phyloP scores from a whole-genome alignment of 192 early-diverging fungal genomes.

The Podila minutissima region DNA sequence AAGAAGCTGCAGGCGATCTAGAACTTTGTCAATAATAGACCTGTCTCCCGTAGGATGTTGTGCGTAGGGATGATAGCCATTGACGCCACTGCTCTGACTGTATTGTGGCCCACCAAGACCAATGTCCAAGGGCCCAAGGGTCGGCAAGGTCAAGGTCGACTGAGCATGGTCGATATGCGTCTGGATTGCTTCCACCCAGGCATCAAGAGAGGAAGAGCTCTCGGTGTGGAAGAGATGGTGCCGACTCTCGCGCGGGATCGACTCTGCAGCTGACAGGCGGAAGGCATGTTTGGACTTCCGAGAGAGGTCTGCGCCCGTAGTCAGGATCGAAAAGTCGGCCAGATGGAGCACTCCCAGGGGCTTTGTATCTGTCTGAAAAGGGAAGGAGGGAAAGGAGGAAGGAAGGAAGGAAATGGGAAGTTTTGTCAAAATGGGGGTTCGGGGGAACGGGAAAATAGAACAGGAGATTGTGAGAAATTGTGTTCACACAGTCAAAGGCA shows the following conservation, averaged over 20 bases:
- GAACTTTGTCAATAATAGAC: constrained; percentile 39
- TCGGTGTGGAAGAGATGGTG: constrained; percentile 35
- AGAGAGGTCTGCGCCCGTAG: constrained; percentile 11
- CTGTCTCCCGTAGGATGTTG: background rate
- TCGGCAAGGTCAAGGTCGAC: background rate
- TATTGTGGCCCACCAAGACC: background rate
- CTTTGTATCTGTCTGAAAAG: constrained; percentile 27
- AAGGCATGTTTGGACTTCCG: constrained; percentile 21
- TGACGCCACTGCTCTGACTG: background rate
- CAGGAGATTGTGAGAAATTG: too few species aligned
- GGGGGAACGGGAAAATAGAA: background rate
- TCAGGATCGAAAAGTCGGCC: constrained; percentile 21
- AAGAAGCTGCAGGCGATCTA: constrained; percentile 10
- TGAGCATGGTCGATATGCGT: constrained; percentile 19
- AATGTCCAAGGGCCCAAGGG: background rate
- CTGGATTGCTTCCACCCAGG: constrained; percentile 29
- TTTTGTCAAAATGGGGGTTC: background rate
- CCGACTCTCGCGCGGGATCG: constrained; percentile 17
- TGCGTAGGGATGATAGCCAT: background rate
- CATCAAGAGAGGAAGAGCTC: constrained; percentile 8
- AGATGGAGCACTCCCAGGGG: constrained; percentile 28
- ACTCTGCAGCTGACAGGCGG: constrained; percentile 15
- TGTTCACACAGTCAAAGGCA: too few species aligned
- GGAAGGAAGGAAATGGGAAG: background rate
- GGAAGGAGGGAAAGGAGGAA: background rate